Evolutionary conservation across 2,329 filamentous ascomycete genomes (phyloP), one percentile per base, ranked within the genome.

Genomic region (Xylaria sp.): DNA sequence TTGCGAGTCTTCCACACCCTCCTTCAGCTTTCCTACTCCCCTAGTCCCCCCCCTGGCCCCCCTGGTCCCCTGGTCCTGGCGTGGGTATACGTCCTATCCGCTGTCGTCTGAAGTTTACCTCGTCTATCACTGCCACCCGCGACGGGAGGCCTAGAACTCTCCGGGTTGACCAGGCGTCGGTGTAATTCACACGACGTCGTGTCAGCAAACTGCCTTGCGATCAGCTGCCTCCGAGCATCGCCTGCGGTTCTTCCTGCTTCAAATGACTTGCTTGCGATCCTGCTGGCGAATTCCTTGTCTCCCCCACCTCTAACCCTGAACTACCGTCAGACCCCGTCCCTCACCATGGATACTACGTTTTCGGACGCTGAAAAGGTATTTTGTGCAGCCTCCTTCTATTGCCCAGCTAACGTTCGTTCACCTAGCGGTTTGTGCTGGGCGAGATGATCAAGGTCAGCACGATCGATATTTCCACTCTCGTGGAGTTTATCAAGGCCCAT

Each of bases 361-460:
- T 78, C 72, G 44, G 78, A 81, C 50, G 71, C 72, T 48, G 80
- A 83, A 68, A 81, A 81, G 78, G 80, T 82, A 73, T 51, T 71
- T 65, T 55, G n/a, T 48, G 45, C 47, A 46, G 40, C 34, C 29
- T 29, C 44, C 39, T 34, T 39, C 34, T 40, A 34, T 48, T 58
- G 52, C 57, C 52, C 40, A 52, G 60, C 60, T 65, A 60, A 66
- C 52, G 19, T 39, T 29, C 45, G 37, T 61, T 47, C 49, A 20
- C 44, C 53, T 63, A 85, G 82, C 79, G 81, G 58, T 83, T 83
- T 64, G 71, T 84, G 56, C 74, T 85, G 51, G 79, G 76, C 52
- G 82, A 85, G 68, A 80, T 84, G 62, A 79, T 85, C 69, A 85
- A 84, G 63, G 74, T 74, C 55, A 84, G 81, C 70, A 68, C 74